These are phyloP conservation scores for Thelonectria rubi DNA, from an alignment of 2,329 filamentous ascomycete species.

Conservation along the genomic window DNA sequence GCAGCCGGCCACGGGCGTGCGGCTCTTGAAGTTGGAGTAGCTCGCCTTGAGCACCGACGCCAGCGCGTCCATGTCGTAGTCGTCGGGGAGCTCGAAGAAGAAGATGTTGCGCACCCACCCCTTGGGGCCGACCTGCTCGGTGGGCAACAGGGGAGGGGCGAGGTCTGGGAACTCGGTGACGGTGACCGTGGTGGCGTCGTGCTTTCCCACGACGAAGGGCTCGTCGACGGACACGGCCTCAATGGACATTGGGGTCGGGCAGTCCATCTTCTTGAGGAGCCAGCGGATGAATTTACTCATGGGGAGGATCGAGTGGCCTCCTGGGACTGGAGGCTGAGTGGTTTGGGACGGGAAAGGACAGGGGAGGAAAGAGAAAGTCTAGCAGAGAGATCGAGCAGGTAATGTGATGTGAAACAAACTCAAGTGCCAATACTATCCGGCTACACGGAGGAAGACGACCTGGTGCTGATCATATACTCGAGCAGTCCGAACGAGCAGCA, in stretches of 20 bases:
- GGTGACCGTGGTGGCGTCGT: background rate
- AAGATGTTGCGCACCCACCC: conserved; percentile 28
- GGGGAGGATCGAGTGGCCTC: background rate
- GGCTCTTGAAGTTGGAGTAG: conserved; percentile 21
- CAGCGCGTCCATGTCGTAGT: conserved; percentile 21
- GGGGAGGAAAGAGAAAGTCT: background rate
- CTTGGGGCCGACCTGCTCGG: conserved; percentile 26
- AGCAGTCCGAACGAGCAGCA: background rate
- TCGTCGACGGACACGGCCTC: conserved; percentile 5
- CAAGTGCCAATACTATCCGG: background rate
- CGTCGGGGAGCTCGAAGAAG: conserved; percentile 24
- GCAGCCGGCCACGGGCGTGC: conserved; percentile 24
- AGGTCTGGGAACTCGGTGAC: conserved; percentile 15
- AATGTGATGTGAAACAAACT: conserved; percentile 14
- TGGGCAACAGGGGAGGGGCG: conserved; percentile 23
- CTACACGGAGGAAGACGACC: conserved; percentile 2
- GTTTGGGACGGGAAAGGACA: background rate
- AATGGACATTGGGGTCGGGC: conserved; percentile 1
- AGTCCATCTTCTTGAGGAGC: conserved; percentile 13
- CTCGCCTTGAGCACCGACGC: conserved; percentile 12
- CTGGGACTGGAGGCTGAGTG: background rate
- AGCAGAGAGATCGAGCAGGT: background rate
- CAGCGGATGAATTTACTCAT: background rate
- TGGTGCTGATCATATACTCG: conserved; percentile 21
- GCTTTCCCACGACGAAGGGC: conserved; percentile 3